Base-by-base conservation (phyloP, 2,329 filamentous ascomycete species). In the Colletotrichum brevisporum region DNA sequence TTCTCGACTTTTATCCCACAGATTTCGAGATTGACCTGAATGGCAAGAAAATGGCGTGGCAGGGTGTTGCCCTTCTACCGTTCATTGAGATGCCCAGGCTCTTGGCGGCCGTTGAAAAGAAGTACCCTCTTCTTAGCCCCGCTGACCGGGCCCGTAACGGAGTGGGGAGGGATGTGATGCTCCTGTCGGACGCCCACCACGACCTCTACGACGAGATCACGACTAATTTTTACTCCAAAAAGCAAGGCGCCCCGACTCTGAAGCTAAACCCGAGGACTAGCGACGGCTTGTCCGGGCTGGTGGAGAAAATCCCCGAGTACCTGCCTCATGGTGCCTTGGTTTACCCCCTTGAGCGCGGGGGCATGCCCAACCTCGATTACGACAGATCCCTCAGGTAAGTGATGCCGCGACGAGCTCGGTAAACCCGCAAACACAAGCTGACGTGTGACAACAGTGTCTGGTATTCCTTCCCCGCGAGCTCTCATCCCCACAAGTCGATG, bases 21-120 rank as follows among this genome's bases (percentile, higher is more conserved):
- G 94, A 97, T 26, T 99, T 99, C 75, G 90, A 92, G 16, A 88
- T 98, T 61, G 96, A 99, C 79, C 83, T 98, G 50, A 99, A 99
- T 73, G 96, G 96, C 63, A 98, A 98, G 84, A 99, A 98, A 78
- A 97, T 98, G 82, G 94, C 94, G 0, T 99, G 97, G 96, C 95
- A 98, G 79, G 96, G 96, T 72, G 92, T 99, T 61, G 94, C 94
- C 3, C 84, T 99, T 21, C 86, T 99, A 41, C 96, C 96, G 0
- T 99, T 98, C 79, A 99, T 99, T 75, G 95, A 99, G 75, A 96
- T 97, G 86, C 90, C 91, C 60, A 90, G 95, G 61, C 84, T 99
- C 18, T 84, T 99, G 9, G 86, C 87, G 18, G 95, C 95, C 9
- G 95, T 98, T 84, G 88, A 89, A 55, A 91, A 90, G 72, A 94